Evolutionary conservation across 1,284 basidiomycete genomes (phyloP), one percentile per base, ranked within the genome.

Genomic region (Abortiporus biennis): DNA sequence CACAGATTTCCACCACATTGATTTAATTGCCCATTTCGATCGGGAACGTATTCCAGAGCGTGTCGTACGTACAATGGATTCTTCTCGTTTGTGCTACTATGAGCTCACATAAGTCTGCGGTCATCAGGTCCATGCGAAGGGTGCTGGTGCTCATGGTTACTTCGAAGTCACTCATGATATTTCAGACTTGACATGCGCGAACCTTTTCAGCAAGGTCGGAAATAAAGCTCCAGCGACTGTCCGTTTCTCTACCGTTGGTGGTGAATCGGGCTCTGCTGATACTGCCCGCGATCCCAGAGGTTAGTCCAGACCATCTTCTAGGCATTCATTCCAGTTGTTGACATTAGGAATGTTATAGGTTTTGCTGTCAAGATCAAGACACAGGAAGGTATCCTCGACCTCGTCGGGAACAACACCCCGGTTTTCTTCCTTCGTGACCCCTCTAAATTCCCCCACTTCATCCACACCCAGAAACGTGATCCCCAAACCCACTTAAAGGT

Each of bases 11-110:
- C 85, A 91, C 63, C 80, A 88, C 64, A 83, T 92, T 59, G 89
- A 94, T 66, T 72, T 89, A 44, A 76, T 95, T 51, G 83, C 88
- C 31, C 91, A 94, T 74, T 94, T 95, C 58, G 88, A 90, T 66
- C 80, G 90, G 44, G 92, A 96, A 71, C 85, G 93, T 64, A 94
- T 97, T 59, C 93, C 93, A 16, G 94, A 95, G 75, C 89, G 92
- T 64, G 87, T 93, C 42, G 89, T 82, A 60, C 50, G 78, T 67
- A 27, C 17, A 36, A 12, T 4, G 52, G 51, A 38, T n/a, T 36
- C 43, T 45, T 13, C 43, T 29, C 36, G n/a, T n/a, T n/a, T n/a
- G n/a, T n/a, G n/a, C n/a, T n/a, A n/a, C n/a, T n/a, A n/a, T n/a
- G n/a, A 16, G 4, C 33, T 48, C 16, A 15, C 32, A 11, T 31